Evolutionary conservation across 495 filamentous ascomycete species (phyloP), one percentile per base, ranked within the genome.

Genomic region (Pseudoneurospora amorphoporcata): DNA sequence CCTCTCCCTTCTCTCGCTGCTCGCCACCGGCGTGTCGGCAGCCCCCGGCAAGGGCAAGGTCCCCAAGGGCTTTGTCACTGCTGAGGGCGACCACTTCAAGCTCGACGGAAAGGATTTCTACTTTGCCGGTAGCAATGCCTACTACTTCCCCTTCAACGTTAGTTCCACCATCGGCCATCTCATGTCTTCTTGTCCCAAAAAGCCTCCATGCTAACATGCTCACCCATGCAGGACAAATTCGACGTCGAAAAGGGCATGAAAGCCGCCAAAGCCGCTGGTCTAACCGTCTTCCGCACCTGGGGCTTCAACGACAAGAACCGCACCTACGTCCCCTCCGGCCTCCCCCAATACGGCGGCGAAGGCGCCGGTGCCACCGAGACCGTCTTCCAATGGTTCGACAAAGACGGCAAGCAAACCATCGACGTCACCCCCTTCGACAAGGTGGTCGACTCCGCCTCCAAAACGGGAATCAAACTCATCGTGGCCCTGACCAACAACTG

Each of bases 81-180:
- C 84, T 1, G 79, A 85, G 4, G 89, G 85, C 0, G 80, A 82
- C 8, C 84, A 88, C 40, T 92, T 92, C 81, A 84, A 84, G 74
- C 87, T 92, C 38, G 84, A 90, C 73, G 90, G 89, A 37, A 80
- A 86, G 69, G 86, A 86, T n/a, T 86, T 86, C 76, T 87, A 91
- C 79, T 92, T 88, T 80, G 88, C 89, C 3, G 91, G 92, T 3
- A 89, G 88, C 37, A 93, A 94, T 77, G 82, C 88, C 8, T 94
- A 92, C 80, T 93, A 90, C 84, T 87, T 92, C 39, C 85, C 86
- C 0, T 92, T 92, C 75, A 79, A 77, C 38, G 82, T 85, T 29
- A 8, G 79, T n/a, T n/a, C n/a, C 79, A n/a, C 4, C 39, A 23
- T 12, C 38, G n/a, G n/a, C n/a, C n/a, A n/a, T 58, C 19, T 8